Evolutionary conservation across 306 rosid genomes (phyloP), one percentile per base, ranked within the genome.

Genomic region (Ceratonia siliqua): DNA sequence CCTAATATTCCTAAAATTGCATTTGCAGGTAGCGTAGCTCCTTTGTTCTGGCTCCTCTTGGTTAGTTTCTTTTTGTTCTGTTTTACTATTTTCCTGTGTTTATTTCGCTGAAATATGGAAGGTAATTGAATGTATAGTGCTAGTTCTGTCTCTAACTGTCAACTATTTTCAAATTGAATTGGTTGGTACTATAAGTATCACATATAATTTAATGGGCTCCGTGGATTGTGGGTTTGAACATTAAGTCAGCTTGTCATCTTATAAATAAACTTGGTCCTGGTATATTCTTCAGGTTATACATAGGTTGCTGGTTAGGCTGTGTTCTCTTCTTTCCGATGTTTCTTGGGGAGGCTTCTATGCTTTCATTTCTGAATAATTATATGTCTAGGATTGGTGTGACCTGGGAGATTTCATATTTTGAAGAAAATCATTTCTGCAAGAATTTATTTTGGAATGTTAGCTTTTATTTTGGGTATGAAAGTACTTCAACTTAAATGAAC

Each of bases 1-100:
- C 92, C 93, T 58, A 82, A 77, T 52, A 83, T 94, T 79, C 99
- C 96, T 1, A 97, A 94, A 86, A 92, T 94, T 82, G 99, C 99
- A 83, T 94, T 94, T 82, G 99, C 99, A 46, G 99, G 99, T 94
- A 76, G 45, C 42, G 59, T n/a, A n/a, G n/a, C n/a, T n/a, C n/a
- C n/a, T n/a, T n/a, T n/a, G n/a, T n/a, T n/a, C n/a, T n/a, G n/a
- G n/a, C n/a, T n/a, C n/a, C n/a, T n/a, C n/a, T n/a, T n/a, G n/a
- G n/a, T n/a, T n/a, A n/a, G n/a, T n/a, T n/a, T n/a, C n/a, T n/a
- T n/a, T n/a, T n/a, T n/a, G n/a, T n/a, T n/a, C n/a, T n/a, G n/a
- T n/a, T n/a, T n/a, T n/a, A n/a, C n/a, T n/a, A n/a, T n/a, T n/a
- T n/a, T n/a, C n/a, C n/a, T n/a, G n/a, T n/a, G n/a, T n/a, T n/a